Base-by-base conservation (phyloP, 2,329 filamentous ascomycete species). In the Colletotrichum destructivum region DNA sequence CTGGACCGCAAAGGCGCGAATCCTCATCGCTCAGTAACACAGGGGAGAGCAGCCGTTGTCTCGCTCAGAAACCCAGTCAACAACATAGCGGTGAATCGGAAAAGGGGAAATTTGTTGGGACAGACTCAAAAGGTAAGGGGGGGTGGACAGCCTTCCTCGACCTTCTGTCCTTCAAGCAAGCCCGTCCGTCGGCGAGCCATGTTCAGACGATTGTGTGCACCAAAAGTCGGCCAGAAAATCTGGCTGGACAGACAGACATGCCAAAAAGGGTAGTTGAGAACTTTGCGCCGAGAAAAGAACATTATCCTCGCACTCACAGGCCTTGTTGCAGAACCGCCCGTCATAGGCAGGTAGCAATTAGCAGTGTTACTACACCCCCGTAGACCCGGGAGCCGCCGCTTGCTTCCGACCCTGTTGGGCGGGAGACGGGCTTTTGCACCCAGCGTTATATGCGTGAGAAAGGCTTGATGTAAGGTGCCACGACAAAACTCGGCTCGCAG, bases 401-500 rank as follows among this genome's bases (percentile, higher is more conserved):
- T 42, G 1, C 56, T 71, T 66, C 66, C 55, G 69, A 65, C 70
- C 66, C 66, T 46, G 66, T 72, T 71, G 66, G 55, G 61, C 49
- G 69, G 64, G 59, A 71, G 46, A 69, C 52, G 64, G 23, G 47
- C 63, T 65, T 44, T 59, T 54, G 57, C 52, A 51, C 38, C 44
- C 60, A 70, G 35, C 66, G 47, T 16, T 42, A 54, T 57, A 16
- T 70, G 61, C 61, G 52, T 71, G 35, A 55, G 59, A 44, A 62
- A 57, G 8, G 56, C 70, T 71, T 71, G 61, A 55, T n/a, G 61
- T 72, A 61, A 49, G 70, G 70, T 72, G 70, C 66, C 70, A 71
- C 67, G 70, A 71, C 67, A 62, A 72, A 21, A 69, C 62, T 35
- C 67, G 67, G 35, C 56, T 71, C 56, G 47, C 16, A 38, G 26